Base-by-base conservation (phyloP, 257 asterid genomes). In the Petunia axillaris region DNA sequence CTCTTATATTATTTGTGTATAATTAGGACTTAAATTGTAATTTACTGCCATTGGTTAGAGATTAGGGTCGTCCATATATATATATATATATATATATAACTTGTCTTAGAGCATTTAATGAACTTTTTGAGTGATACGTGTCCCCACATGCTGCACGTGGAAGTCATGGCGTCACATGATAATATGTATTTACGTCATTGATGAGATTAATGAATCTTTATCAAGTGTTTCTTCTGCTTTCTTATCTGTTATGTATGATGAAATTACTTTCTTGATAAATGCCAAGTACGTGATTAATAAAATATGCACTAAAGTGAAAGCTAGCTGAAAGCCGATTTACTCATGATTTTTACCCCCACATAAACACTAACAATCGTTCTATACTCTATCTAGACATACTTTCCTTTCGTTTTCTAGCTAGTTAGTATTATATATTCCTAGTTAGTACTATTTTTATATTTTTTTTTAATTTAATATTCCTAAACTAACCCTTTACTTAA, bases 71-170 rank as follows among this genome's bases (percentile, higher is more conserved):
- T 8, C 36, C 57, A 13, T 80, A 0, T 16, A 14, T 80, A 15
- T 16, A 0, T 25, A 25, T 25, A 25, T 25, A 25, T 25, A 25
- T 25, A 25, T 25, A 25, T 25, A 25, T 25, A 48, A 71, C 60
- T 71, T 71, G 77, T 48, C 38, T 35, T 40, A 46, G 44, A 62
- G 36, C 36, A 9, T 71, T 38, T 73, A 36, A 25, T 11, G 35
- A 40, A 10, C 43, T 14, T 53, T 62, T 46, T 14, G 5, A 1
- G 57, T 59, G 58, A 48, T 25, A 14, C 46, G 48, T 48, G 80
- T 79, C 78, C 82, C 85, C 84, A 82, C 82, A 65, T 82, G 81
- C 76, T 79, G 81, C 88, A 88, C 90, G 89, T 86, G 90, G 90
- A 81, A 38, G 59, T 75, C 86, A 79, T 85, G 79, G 85, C 87